Conservation (phyloP, 257 asterid species). For the Jaltomata sinuosa region DNA sequence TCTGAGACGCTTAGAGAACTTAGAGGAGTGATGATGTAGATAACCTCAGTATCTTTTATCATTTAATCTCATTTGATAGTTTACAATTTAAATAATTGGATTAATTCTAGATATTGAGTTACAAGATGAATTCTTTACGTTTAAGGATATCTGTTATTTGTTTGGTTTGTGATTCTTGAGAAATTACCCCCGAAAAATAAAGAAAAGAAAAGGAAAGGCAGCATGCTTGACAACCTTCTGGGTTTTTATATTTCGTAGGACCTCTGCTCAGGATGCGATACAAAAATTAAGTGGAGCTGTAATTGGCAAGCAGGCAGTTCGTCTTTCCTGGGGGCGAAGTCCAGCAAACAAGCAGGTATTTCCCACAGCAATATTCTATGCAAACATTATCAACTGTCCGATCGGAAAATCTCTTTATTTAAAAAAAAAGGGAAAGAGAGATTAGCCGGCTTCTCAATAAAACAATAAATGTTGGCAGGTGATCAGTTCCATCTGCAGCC, state of each 20-base stretch:
- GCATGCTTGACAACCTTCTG: neutral
- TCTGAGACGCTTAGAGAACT: neutral
- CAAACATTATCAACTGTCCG: neutral
- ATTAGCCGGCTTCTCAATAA: neutral
- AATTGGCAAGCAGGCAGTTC: constrained; percentile 73
- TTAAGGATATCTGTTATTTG: neutral
- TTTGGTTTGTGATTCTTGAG: neutral
- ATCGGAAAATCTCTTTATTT: too few species aligned
- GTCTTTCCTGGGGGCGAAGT: constrained; percentile 79
- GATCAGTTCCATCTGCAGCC: neutral
- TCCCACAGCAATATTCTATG: neutral
- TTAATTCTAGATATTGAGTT: neutral
- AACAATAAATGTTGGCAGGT: neutral
- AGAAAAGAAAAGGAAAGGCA: neutral
- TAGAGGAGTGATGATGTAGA: neutral
- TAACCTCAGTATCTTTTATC: neutral
- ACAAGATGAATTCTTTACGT: neutral
- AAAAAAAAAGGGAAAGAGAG: neutral
- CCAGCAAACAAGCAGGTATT: constrained; percentile 64
- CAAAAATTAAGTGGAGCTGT: constrained; percentile 46
- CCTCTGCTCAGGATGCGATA: constrained; percentile 66
- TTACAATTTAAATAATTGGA: neutral
- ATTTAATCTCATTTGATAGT: neutral
- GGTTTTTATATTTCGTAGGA: constrained; percentile 25
- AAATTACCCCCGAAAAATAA: neutral